Conservation (phyloP, 192 early-diverging fungal genomes). For the Umbelopsis ramanniana region DNA sequence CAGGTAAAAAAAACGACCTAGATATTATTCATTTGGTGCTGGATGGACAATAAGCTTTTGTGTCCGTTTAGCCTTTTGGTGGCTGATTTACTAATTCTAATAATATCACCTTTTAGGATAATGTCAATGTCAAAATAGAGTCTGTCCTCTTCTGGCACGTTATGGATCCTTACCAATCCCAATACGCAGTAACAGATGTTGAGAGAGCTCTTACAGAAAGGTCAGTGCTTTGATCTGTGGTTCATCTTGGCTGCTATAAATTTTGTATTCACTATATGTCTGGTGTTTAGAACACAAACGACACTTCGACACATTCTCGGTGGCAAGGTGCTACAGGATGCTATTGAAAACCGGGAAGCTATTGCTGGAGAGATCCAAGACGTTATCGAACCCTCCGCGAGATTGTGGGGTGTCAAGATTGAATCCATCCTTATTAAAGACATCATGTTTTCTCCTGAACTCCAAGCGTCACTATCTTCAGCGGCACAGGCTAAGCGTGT, state of each 20-base stretch:
- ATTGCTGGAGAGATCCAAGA: conserved; percentile 84
- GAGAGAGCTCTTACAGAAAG: conserved; percentile 78
- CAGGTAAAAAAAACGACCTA: conserved; percentile 43
- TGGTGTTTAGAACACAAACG: conserved; percentile 70
- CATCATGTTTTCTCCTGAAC: conserved; percentile 70
- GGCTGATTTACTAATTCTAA: too few relatives aligned
- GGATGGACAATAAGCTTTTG: too few relatives aligned
- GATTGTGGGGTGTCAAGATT: conserved; percentile 78
- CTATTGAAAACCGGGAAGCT: conserved; percentile 86
- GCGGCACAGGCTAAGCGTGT: conserved; percentile 89
- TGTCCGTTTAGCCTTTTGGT: too few relatives aligned
- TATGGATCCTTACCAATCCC: conserved; percentile 76
- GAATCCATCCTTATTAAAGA: conserved; percentile 90
- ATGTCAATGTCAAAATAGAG: conserved; percentile 84
- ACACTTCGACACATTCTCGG: conserved; percentile 85
- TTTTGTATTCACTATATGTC: background rate
- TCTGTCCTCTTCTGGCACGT: conserved; percentile 88
- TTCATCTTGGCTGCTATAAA: too few relatives aligned
- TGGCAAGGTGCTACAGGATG: conserved; percentile 79
- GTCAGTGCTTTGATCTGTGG: conserved; percentile 23
- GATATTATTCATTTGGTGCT: too few relatives aligned
- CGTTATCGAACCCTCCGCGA: conserved; percentile 83
- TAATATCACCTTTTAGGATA: conserved; percentile 56
- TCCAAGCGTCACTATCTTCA: conserved; percentile 83
- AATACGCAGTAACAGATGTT: conserved; percentile 80